phyloP scores from a whole-genome alignment of 2,329 filamentous ascomycete species.

The Zasmidium cellare region DNA sequence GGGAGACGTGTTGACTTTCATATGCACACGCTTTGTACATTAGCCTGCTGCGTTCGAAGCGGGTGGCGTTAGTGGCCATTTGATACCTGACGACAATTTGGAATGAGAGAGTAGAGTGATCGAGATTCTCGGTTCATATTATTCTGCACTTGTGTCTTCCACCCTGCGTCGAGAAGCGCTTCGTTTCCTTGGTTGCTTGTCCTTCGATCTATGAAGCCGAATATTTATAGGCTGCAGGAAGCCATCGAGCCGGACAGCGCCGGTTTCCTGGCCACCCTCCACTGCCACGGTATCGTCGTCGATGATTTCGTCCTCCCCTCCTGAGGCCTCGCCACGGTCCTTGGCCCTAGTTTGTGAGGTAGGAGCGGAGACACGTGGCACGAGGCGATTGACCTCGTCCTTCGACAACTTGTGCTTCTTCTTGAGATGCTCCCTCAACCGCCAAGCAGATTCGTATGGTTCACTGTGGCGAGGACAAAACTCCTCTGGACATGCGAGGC shows the following conservation, averaged over 20 bases:
- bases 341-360: not conserved
- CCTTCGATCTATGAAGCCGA: not conserved
- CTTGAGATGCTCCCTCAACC: slow-evolving; percentile 36
- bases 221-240: slow-evolving; percentile 11
- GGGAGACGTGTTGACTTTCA: not conserved
- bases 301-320: not conserved
- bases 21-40: not conserved
- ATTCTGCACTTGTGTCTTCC: not conserved
- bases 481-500: slow-evolving; percentile 25
- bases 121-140: too few relatives aligned
- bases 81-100: not conserved
- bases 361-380: not conserved
- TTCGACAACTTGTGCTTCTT: slow-evolving; percentile 28
- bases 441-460: slow-evolving; percentile 27
- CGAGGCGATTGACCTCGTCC: slow-evolving; percentile 6
- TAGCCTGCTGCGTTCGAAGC: not conserved
- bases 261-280: not conserved
- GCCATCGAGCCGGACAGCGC: not conserved
- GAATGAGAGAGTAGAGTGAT: too few relatives aligned
- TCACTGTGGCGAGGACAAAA: slow-evolving; percentile 28
- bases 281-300: too few relatives aligned
- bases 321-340: not conserved
- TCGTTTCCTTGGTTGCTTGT: not conserved
- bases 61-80: not conserved
- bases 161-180: not conserved